phyloP scores from a whole-genome alignment of 257 asterid genomes.

The Jacaranda copaia region DNA sequence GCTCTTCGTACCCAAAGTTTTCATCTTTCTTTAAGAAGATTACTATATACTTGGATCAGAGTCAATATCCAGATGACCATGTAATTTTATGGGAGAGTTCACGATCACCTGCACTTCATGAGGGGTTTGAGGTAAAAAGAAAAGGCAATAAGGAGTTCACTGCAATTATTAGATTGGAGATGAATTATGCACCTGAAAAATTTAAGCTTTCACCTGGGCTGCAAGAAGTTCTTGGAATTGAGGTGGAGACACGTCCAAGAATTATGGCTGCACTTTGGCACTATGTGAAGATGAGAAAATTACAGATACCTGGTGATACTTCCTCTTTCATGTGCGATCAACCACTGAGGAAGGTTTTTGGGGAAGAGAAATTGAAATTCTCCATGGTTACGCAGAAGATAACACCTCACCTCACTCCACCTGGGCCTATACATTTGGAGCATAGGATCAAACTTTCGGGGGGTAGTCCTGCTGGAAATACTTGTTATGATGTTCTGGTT shows the following conservation, averaged over 20 bases:
- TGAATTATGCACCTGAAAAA: conserved; percentile 78
- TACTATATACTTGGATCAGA: conserved; percentile 87
- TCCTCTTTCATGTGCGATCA: conserved; percentile 81
- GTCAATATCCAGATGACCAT: conserved; percentile 78
- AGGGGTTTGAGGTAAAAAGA: conserved; percentile 92
- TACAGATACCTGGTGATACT: conserved; percentile 74
- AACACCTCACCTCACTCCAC: conserved; percentile 67
- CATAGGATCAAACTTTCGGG: conserved; percentile 89
- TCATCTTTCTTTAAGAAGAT: conserved; percentile 86
- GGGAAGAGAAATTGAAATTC: conserved; percentile 89
- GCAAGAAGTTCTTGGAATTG: conserved; percentile 86
- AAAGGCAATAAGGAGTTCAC: conserved; percentile 91
- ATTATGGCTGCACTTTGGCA: conserved; percentile 82
- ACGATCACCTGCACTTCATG: conserved; percentile 69
- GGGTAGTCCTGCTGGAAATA: conserved; percentile 66
- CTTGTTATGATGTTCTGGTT: conserved; percentile 84
- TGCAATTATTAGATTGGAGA: conserved; percentile 83
- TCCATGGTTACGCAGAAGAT: conserved; percentile 73
- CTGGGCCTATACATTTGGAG: conserved; percentile 89
- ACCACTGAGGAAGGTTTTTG: conserved; percentile 75
- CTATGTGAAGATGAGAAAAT: conserved; percentile 67
- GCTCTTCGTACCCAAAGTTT: conserved; percentile 59
- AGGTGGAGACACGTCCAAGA: conserved; percentile 81
- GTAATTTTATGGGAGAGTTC: conserved; percentile 91
- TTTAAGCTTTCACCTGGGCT: conserved; percentile 77